A percentile compares a stretch with the other conserved stretches of the same genome.
Evolutionary conservation across 768 basidiomycete genomes (phyloP).

Genomic region (Mycena alexandri): DNA sequence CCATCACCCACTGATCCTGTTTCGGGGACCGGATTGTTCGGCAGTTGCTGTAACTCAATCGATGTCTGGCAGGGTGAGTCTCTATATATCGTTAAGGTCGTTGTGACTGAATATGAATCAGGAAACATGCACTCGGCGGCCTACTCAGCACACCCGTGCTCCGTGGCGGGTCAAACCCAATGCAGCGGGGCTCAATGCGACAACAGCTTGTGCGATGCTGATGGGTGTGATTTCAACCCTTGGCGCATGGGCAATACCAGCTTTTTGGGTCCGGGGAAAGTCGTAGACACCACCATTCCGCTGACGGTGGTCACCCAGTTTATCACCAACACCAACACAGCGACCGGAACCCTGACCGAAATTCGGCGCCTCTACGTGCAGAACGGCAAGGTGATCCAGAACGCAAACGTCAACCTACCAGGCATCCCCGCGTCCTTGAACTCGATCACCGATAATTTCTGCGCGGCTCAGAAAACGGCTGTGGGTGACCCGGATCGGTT

Average conservation of each 20-base stretch:
- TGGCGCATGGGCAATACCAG: slow-evolving; percentile 61
- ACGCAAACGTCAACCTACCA: slow-evolving; percentile 52
- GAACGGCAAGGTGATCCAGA: slow-evolving; percentile 57
- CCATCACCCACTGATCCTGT: slow-evolving; percentile 53
- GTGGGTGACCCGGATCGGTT: slow-evolving; percentile 61
- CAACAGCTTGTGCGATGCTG: slow-evolving; percentile 59
- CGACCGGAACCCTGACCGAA: slow-evolving; percentile 54
- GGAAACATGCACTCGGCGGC: slow-evolving; percentile 20
- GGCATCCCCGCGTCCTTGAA: slow-evolving; percentile 48
- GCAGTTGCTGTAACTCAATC: slow-evolving; percentile 69
- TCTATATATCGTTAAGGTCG: no score
- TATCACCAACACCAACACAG: slow-evolving; percentile 53
- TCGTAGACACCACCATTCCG: slow-evolving; percentile 61
- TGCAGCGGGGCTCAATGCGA: slow-evolving; percentile 60
- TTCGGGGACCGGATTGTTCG: slow-evolving; percentile 60
- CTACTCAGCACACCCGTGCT: slow-evolving; percentile 65
- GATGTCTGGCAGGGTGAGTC: slow-evolving; percentile 66
- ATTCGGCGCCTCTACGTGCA: slow-evolving; percentile 62
- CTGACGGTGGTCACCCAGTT: slow-evolving; percentile 71
- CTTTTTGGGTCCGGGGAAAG: slow-evolving; percentile 61
- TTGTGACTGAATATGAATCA: background rate
- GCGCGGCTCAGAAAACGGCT: slow-evolving; percentile 55
- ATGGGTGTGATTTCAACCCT: slow-evolving; percentile 74
- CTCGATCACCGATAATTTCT: slow-evolving; percentile 57
- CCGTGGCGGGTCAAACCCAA: slow-evolving; percentile 51